Conservation (phyloP, 2,329 filamentous ascomycete species). For the Leptographium galeiforme region DNA sequence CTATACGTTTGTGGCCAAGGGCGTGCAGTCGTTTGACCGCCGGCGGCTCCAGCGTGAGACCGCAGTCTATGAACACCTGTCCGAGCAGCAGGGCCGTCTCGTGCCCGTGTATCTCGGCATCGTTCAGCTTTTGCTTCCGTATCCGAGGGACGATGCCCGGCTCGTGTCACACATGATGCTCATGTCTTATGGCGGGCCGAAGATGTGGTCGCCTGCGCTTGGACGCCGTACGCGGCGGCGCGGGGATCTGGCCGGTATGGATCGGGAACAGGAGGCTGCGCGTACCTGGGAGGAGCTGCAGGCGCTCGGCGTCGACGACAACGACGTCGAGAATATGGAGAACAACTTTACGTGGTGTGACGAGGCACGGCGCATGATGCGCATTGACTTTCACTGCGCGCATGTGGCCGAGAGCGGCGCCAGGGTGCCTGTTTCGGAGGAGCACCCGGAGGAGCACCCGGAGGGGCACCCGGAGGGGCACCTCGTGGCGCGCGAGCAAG, state of each 20-base stretch:
- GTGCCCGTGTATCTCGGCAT: constrained; percentile 11
- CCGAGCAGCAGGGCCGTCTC: constrained; percentile 5
- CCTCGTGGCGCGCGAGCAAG: not conserved
- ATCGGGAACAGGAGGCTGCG: too few relatives aligned
- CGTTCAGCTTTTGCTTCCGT: constrained; percentile 7
- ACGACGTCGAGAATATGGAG: constrained; percentile 1
- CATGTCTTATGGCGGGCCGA: constrained; percentile 8
- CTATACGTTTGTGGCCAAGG: constrained; percentile 12
- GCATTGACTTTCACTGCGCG: constrained; percentile 3
- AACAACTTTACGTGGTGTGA: constrained; percentile 5
- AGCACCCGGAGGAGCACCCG: too few relatives aligned
- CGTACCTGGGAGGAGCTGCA: constrained; percentile 3
- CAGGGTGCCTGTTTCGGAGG: too few relatives aligned
- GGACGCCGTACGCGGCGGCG: too few relatives aligned
- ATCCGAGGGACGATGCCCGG: not conserved
- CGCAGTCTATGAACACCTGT: constrained; percentile 5
- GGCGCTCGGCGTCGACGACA: not conserved
- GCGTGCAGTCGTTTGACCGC: constrained; percentile 4
- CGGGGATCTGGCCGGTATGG: too few relatives aligned
- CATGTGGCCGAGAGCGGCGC: not conserved
- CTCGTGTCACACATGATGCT: constrained; percentile 10
- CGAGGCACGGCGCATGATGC: constrained; percentile 5
- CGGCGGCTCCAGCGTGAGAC: constrained; percentile 6
- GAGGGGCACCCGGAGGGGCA: too few relatives aligned
- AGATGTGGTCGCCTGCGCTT: too few relatives aligned